Base-by-base conservation (phyloP, 768 basidiomycete species). In the Podaxis carcinomalis region DNA sequence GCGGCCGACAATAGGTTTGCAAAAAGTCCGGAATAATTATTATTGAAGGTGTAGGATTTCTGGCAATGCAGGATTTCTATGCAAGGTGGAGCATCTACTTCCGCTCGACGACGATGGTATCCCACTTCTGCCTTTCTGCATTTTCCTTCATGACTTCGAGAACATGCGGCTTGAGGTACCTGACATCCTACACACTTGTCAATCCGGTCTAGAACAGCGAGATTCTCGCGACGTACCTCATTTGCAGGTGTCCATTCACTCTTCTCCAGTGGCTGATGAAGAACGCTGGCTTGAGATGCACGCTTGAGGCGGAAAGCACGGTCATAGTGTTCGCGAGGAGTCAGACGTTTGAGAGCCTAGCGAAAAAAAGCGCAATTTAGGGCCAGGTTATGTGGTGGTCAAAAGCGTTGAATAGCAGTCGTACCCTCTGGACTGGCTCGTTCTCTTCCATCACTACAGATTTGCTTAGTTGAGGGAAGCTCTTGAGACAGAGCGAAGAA, bases 261-360 rank as follows among this genome's bases (percentile, higher is more conserved):
- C 73, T 92, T 89, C 62, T 93, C 84, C 16, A 98, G 82, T 27
- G 85, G 80, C 53, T 83, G 80, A 75, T 98, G 95, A 50, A 92
- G 74, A 59, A 93, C 81, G 59, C 88, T 88, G 58, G 84, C 80
- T 57, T 96, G 93, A 36, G 85, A 84, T 25, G 91, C 89, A n/a
- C 86, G 77, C 72, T 93, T 92, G 73, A 95, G 78, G 64, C 97
- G 91, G 84, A 79, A 97, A 59, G 86, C 85, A 63, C 97, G 92
- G 82, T 97, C 95, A 75, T 95, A 98, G 36, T 79, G 71, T 77
- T 98, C 87, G 51, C 83, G 81, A 35, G 84, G 80, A 50, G 92
- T 86, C 70, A 99, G 78, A 69, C 96, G 94, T 47, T 70, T 72
- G 64, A 99, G 74, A 37, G 96, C 96, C 95, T 98, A 68, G 39